These are phyloP conservation scores for Iris macrosiphon DNA, from an alignment of 106 monocot species.

Conservation along the genomic window DNA sequence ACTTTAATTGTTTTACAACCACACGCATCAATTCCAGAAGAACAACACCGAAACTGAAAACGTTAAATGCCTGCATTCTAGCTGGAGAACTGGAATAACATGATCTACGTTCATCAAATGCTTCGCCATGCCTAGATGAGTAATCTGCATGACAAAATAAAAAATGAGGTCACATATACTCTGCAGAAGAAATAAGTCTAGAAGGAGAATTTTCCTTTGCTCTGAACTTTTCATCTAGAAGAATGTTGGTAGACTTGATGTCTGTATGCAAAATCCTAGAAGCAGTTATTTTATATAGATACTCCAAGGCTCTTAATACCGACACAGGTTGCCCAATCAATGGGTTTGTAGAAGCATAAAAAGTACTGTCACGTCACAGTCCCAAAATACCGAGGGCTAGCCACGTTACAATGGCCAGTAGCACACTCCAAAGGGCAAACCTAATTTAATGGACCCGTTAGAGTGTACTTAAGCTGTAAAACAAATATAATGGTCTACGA, in stretches of 20 bases:
- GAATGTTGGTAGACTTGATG: slow-evolving; percentile 94
- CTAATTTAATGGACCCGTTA: no score
- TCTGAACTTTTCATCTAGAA: slow-evolving; percentile 64
- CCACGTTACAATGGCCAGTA: no score
- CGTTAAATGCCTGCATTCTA: slow-evolving; percentile 92
- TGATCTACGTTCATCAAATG: slow-evolving; percentile 46
- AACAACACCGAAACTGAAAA: slow-evolving; percentile 97
- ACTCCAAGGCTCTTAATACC: slow-evolving; percentile 78
- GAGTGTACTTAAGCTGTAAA: no score
- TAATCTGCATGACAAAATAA: slow-evolving; percentile 57
- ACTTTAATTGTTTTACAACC: no score
- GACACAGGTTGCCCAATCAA: slow-evolving; percentile 76
- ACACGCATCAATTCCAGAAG: slow-evolving; percentile 86
- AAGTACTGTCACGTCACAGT: no score
- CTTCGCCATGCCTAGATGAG: slow-evolving; percentile 97
- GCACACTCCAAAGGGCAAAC: no score
- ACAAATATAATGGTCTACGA: no score
- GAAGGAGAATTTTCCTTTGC: slow-evolving; percentile 62
- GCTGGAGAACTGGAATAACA: slow-evolving; percentile 75
- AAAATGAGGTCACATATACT: no score
- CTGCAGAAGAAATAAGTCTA: no score
- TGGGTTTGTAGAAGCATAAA: no score
- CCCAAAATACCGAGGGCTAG: no score
- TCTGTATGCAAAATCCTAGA: slow-evolving; percentile 91
- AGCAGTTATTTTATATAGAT: slow-evolving; percentile 90